Conservation (phyloP, 495 filamentous ascomycete genomes). For the Hypoxylon crocopeplum region DNA sequence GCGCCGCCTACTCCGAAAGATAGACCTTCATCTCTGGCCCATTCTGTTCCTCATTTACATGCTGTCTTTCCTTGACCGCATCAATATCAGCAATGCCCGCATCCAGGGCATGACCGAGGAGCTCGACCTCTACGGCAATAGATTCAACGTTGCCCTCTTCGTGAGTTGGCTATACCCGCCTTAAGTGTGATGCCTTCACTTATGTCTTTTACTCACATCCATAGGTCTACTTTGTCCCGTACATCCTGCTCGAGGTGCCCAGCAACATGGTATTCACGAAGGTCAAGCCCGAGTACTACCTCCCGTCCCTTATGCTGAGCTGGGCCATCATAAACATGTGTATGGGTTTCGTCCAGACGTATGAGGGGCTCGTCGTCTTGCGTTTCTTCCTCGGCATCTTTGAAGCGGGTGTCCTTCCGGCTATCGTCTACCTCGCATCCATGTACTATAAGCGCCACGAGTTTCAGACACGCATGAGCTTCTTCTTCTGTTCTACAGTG, state of each 20-base stretch:
- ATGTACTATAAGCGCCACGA: constrained; percentile 71
- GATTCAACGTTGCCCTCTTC: constrained; percentile 67
- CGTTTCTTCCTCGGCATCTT: constrained; percentile 66
- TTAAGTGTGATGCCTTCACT: not conserved
- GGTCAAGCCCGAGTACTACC: constrained; percentile 58
- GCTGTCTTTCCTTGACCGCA: constrained; percentile 57
- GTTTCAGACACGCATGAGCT: constrained; percentile 62
- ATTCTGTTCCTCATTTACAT: constrained; percentile 52
- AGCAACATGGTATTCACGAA: constrained; percentile 62
- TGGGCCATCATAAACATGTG: constrained; percentile 65
- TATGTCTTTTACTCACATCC: not conserved
- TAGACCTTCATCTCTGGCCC: constrained; percentile 48
- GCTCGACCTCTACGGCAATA: constrained; percentile 60
- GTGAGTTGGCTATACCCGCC: too few relatives aligned
- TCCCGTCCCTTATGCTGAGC: constrained; percentile 59
- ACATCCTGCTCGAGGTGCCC: constrained; percentile 67
- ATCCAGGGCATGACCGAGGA: constrained; percentile 67
- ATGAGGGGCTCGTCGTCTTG: constrained; percentile 58
- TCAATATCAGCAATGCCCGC: constrained; percentile 69
- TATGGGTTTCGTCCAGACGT: constrained; percentile 57
- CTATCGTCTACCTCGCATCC: constrained; percentile 60
- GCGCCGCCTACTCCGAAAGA: constrained; percentile 43
- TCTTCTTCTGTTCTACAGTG: constrained; percentile 65
- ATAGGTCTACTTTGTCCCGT: constrained; percentile 67
- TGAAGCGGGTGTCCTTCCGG: constrained; percentile 66